Percentiles rank a stretch among this genome's conserved stretches.
These are phyloP conservation scores for Selaginella tamariscina DNA, from an alignment of 75 land plant species.

Conservation along the genomic window DNA sequence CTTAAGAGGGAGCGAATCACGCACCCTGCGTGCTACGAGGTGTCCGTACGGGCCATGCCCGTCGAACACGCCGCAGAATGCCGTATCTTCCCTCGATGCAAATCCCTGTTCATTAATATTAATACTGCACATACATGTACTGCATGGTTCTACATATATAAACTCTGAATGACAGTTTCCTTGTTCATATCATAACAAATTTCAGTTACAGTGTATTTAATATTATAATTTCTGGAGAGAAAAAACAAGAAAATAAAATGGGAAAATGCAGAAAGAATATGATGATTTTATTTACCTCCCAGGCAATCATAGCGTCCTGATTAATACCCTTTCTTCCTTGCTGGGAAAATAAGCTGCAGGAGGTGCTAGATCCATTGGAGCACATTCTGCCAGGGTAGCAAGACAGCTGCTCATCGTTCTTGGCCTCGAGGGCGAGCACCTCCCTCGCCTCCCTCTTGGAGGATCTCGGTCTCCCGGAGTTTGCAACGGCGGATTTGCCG, in stretches of 20 bases:
- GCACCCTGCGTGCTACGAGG: conserved; percentile 57
- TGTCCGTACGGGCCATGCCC: conserved; percentile 90
- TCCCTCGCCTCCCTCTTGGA: conserved; percentile 22
- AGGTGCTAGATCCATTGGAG: conserved; percentile 43
- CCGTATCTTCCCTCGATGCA: conserved; percentile 42
- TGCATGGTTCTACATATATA: neutral
- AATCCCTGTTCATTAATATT: conserved; percentile 39
- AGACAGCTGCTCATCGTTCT: conserved; percentile 33
- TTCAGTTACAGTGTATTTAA: neutral
- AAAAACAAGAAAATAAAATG: conserved; percentile 12
- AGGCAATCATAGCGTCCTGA: conserved; percentile 79
- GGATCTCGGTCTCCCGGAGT: neutral
- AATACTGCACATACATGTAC: no score
- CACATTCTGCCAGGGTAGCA: conserved; percentile 45
- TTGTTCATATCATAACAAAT: neutral
- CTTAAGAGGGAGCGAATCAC: conserved; percentile 56
- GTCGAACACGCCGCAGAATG: conserved; percentile 86
- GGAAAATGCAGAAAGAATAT: neutral
- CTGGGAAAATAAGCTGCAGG: conserved; percentile 60
- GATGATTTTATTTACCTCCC: conserved; percentile 43
- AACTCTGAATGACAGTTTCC: neutral
- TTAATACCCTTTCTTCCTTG: conserved; percentile 84
- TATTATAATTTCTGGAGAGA: conserved; percentile 9
- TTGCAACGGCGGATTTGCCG: neutral
- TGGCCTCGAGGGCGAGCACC: conserved; percentile 17